Percentiles rank a stretch among this genome's conserved stretches.
Evolutionary conservation across 306 rosid genomes (phyloP).

Genomic region (Potentilla sterilis): DNA sequence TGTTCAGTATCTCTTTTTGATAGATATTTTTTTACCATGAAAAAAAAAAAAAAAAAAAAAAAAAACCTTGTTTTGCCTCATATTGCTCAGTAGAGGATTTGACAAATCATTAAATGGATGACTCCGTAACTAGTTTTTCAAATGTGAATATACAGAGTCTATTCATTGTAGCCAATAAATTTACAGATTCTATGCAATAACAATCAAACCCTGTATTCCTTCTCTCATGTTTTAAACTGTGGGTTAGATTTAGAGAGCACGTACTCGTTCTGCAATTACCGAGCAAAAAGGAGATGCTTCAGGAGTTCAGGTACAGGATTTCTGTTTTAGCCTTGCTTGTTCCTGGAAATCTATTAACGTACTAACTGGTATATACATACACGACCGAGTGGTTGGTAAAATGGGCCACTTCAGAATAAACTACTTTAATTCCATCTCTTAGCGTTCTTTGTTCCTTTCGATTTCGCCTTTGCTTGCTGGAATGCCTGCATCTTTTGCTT

Average conservation of each 20-base stretch:
- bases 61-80: background rate
- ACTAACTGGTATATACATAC: constrained; percentile 30
- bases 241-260: background rate
- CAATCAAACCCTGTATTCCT: background rate
- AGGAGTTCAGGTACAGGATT: constrained; percentile 6
- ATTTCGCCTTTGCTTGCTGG: constrained; percentile 88
- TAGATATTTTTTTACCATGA: too few relatives aligned
- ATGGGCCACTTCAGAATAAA: constrained; percentile 25
- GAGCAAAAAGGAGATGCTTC: constrained; percentile 4
- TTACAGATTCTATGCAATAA: background rate
- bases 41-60: too few relatives aligned
- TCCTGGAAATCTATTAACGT: constrained; percentile 32
- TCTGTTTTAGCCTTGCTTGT: background rate
- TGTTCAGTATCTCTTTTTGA: background rate
- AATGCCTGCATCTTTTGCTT: constrained; percentile 87
- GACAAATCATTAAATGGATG: background rate
- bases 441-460: constrained; percentile 70
- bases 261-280: background rate
- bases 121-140: background rate
- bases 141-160: background rate
- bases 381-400: constrained; percentile 41
- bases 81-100: background rate
- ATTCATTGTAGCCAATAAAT: background rate
- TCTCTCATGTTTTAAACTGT: background rate
- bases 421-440: constrained; percentile 85